Percentiles rank a stretch among this genome's conserved stretches.
Conservation (phyloP, 2,329 filamentous ascomycete species). For the Boeremia exigua region DNA sequence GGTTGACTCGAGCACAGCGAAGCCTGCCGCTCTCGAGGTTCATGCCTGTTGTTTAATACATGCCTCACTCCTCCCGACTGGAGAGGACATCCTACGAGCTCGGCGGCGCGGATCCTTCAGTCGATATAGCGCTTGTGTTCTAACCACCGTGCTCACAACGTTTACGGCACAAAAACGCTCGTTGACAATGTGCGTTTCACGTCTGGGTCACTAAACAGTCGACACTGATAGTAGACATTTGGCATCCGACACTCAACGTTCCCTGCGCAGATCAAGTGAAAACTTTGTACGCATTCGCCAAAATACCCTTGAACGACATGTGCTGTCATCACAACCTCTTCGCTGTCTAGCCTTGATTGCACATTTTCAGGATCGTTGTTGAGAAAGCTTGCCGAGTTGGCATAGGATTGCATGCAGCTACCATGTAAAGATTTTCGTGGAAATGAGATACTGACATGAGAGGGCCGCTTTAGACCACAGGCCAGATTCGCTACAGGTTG, state of each 20-base stretch:
- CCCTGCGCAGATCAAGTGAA: not conserved
- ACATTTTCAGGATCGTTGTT: not conserved
- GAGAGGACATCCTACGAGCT: too few relatives aligned
- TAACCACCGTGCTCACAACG: too few relatives aligned
- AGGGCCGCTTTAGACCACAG: not conserved
- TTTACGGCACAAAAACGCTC: too few relatives aligned
- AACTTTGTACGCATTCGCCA: not conserved
- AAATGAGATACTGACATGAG: not conserved
- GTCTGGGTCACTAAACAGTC: too few relatives aligned
- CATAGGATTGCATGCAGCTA: not conserved
- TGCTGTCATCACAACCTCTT: slow-evolving; percentile 1
- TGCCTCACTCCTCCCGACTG: too few relatives aligned
- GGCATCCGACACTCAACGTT: not conserved
- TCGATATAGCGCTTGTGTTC: too few relatives aligned
- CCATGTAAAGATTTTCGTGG: not conserved
- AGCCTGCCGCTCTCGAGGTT: too few relatives aligned
- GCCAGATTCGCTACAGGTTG: not conserved
- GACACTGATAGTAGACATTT: not conserved
- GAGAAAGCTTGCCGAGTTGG: not conserved
- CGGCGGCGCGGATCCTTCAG: too few relatives aligned
- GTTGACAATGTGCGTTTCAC: not conserved
- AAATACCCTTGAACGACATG: not conserved
- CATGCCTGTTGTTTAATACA: too few relatives aligned
- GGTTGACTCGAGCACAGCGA: too few relatives aligned
- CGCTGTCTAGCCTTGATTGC: not conserved